Base-by-base conservation (phyloP, 139 green algal species). In the Chlamydomonas incerta region DNA sequence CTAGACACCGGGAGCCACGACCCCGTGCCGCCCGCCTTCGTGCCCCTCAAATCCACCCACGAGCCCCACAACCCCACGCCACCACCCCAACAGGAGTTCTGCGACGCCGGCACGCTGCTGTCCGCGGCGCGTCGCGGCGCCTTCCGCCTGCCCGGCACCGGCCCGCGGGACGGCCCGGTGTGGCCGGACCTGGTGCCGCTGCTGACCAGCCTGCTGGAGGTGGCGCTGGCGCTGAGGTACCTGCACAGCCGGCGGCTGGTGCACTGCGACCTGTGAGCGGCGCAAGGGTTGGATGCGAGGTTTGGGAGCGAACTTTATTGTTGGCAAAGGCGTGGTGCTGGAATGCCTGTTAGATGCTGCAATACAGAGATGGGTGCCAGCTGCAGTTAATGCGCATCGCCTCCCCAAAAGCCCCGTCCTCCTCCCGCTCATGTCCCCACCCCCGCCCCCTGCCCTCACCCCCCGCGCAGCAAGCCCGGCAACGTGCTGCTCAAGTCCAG, bases 161-260 rank as follows among this genome's bases (percentile, higher is more conserved):
- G 77, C 37, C 41, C 60, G 29, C 60, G 77, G 0, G 77, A 83
- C 77, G 77, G 77, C 63, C 77, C 77, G 29, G 77, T 83, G 63
- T 83, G 77, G 77, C 77, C 77, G 63, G 62, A 74, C 77, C 37
- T 83, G 41, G 77, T 74, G 46, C 77, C 77, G 33, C 63, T 83
- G 21, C 60, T 74, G 62, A 83, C 77, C 62, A 55, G 29, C n/a
- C 62, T 83, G 63, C 65, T 83, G 41, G 77, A 83, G 77, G 77
- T 83, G 62, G 77, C 77, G 11, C 77, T 83, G 41, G 63, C 77
- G 41, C 77, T 83, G 62, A 29, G 77, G 18, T 83, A 83, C 77
- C 63, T 83, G 77, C 77, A 83, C 77, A 15, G 41, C 41, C 26
- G 77, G 11, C 37, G 77, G 1, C 77, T 83, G 77, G 77, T 83